These are phyloP conservation scores for Cryptosporidium sp. DNA, from an alignment of 169 alveolate genomes.

Conservation along the genomic window DNA sequence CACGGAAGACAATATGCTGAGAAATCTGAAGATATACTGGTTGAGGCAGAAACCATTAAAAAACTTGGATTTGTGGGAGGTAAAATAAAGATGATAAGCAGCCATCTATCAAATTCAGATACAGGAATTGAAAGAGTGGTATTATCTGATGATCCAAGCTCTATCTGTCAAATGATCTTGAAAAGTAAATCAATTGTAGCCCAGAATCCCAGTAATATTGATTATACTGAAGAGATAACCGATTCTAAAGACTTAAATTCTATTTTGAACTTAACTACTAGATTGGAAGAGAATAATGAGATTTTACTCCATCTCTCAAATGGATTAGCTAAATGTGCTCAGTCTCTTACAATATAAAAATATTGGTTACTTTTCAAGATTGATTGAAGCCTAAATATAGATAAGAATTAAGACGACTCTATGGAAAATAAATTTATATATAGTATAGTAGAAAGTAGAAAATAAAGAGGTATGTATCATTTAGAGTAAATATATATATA, in stretches of 20 bases:
- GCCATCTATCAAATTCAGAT: not conserved
- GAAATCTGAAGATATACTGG: not conserved
- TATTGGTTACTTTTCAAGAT: not conserved
- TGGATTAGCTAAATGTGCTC: constrained; percentile 45
- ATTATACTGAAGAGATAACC: not conserved
- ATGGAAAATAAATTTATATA: not conserved
- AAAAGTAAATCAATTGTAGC: not conserved
- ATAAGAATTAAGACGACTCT: too few relatives aligned
- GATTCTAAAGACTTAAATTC: not conserved
- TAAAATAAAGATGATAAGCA: constrained; percentile 27
- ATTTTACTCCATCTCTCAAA: constrained; percentile 40
- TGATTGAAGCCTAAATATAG: not conserved
- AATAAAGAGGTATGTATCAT: not conserved
- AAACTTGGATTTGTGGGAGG: constrained; percentile 8
- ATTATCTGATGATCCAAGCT: constrained; percentile 18
- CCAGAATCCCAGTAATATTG: not conserved
- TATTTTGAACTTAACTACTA: constrained; percentile 7
- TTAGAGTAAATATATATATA: constrained; percentile 22
- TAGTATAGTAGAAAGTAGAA: constrained; percentile 1
- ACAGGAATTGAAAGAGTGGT: constrained; percentile 14
- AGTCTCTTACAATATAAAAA: constrained; percentile 12
- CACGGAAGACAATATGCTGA: not conserved
- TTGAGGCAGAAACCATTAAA: constrained; percentile 12
- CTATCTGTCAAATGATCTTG: constrained; percentile 21
- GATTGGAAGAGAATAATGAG: constrained; percentile 55